Conservation (phyloP, 768 basidiomycete genomes). For the Pisolithus orientalis region DNA sequence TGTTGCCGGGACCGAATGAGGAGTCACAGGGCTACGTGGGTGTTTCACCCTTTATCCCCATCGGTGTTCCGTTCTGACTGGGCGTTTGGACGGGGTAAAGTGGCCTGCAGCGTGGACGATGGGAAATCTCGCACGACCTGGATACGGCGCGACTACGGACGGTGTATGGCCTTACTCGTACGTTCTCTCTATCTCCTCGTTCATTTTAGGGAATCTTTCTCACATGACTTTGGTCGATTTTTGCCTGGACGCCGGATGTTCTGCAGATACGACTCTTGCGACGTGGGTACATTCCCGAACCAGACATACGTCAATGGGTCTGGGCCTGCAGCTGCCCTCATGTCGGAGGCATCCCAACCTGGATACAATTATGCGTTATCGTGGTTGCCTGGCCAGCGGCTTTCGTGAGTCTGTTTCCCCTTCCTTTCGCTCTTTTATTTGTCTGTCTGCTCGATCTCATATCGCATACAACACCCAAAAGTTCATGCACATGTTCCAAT, state of each 20-base stretch:
- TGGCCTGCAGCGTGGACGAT: conserved; percentile 92
- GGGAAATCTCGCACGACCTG: conserved; percentile 82
- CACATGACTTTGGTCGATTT: neutral
- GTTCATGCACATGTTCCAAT: conserved; percentile 69
- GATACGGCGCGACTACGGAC: conserved; percentile 74
- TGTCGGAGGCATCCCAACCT: conserved; percentile 38
- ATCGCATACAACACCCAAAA: conserved; percentile 13
- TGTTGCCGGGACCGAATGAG: conserved; percentile 55
- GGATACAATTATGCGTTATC: conserved; percentile 60
- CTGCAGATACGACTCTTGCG: conserved; percentile 46
- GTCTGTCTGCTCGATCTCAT: too few relatives aligned
- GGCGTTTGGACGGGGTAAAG: conserved; percentile 23
- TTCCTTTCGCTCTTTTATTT: neutral
- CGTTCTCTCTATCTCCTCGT: conserved; percentile 10
- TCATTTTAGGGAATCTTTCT: neutral
- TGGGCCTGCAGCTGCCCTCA: conserved; percentile 57
- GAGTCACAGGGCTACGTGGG: conserved; percentile 41
- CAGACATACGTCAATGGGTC: conserved; percentile 40
- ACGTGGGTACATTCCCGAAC: conserved; percentile 52
- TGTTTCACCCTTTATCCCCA: conserved; percentile 3
- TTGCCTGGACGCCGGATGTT: neutral
- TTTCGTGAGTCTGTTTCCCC: conserved; percentile 44
- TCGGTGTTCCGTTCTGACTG: neutral
- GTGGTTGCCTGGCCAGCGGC: conserved; percentile 72
- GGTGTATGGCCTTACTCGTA: conserved; percentile 82